Evolutionary conservation across 106 monocot genomes (phyloP), one percentile per base, ranked within the genome.

Genomic region (Phalaenopsis equestris): DNA sequence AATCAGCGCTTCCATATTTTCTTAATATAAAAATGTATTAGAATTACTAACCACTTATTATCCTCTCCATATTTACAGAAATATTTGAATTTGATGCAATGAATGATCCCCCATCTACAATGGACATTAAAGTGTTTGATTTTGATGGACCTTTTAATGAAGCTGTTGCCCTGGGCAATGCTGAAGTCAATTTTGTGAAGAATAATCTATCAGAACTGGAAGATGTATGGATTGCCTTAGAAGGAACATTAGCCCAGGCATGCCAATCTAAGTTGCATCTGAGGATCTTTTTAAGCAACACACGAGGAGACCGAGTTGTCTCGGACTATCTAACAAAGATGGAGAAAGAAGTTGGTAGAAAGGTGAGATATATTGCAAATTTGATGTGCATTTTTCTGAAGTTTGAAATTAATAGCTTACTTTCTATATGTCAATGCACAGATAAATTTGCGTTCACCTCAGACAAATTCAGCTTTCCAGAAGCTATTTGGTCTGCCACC

Each of bases 71-170:
- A 83, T 73, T 77, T 79, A 68, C 85, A 95, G 95, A 95, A 80
- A 86, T 92, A 80, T 95, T 89, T 87, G 95, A 92, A 86, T 95
- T 92, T 84, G 92, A 92, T 87, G 95, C 95, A 3, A 92, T 89
- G 82, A 81, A 78, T 85, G 90, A 95, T 86, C 95, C 92, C 70
- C 95, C 95, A 73, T 92, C 95, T 16, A 87, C 83, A 19, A 89
- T 95, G 90, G 85, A 86, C 75, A 84, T 95, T 43, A 78, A 77
- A 83, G 87, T 95, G 80, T 92, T 85, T 81, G 90, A 92, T 77
- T 90, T 90, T 80, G 89, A 87, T 84, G 92, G 92, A 49, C 90
- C 95, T 75, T 92, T 84, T 81, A 83, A 86, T 85, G 89, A 92
- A 82, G 87, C 86, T 58, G 81, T 76, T 58, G 83, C 83, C 12